Evolutionary conservation across 495 filamentous ascomycete species (phyloP), one percentile per base, ranked within the genome.

Genomic region (Evansstolkia leycettana): DNA sequence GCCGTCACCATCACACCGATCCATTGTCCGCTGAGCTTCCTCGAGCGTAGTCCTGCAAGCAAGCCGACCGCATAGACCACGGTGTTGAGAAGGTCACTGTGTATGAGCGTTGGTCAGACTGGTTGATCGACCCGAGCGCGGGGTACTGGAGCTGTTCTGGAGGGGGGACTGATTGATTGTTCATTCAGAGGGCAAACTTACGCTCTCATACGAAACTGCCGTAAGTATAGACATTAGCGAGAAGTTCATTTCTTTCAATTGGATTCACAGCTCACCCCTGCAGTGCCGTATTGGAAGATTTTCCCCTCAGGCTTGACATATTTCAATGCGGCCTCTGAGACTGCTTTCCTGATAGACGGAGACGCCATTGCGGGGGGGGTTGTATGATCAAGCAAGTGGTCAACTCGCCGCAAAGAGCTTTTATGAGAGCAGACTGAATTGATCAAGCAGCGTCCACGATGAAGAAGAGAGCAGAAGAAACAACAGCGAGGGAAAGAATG

Each of bases 1-100:
- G 90, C 90, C 43, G 90, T 99, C 55, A 99, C 86, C 90, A 99
- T 96, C 34, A 99, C 75, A 54, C 90, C 90, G 54, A 99, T 92
- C 47, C 82, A 82, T 65, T 89, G 82, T 40, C 85, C 80, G 50
- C 78, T 78, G 33, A 88, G 71, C 54, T 87, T 88, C 52, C 82
- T 84, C 27, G 85, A 95, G 25, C 90, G 82, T n/a, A 96, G 72
- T 31, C 82, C 76, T 27, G 92, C 84, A 20, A 94, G 73, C 37
- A 96, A 70, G 30, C 88, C 90, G 28, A 93, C 86, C 29, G 88
- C 75, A 55, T 86, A 95, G 45, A 93, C 72, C 31, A 96, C 82
- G 11, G 81, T 88, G 60, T 93, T 87, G 52, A 99, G 82, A 26
- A 64, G 54, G 39, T 65, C 60, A 34, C 64, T 67, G 41, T 39